These are phyloP conservation scores for Lupinus albus DNA, from an alignment of 306 rosid genomes.

Conservation along the genomic window DNA sequence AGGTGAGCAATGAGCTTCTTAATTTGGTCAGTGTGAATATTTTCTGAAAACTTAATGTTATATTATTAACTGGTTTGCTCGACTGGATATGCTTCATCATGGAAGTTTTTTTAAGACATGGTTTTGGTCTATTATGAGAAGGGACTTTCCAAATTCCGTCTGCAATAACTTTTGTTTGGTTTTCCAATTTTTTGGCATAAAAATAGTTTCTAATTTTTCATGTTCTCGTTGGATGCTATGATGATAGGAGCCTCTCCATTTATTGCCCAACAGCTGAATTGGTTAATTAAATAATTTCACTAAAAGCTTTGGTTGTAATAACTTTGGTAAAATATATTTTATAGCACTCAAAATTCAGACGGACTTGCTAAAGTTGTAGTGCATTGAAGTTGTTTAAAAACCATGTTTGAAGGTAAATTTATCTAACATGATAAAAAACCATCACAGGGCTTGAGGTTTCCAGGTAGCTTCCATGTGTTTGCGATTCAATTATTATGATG, in stretches of 20 bases:
- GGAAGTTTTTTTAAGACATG: neutral
- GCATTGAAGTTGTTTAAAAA: neutral
- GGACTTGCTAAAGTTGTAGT: neutral
- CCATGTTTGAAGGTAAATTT: neutral
- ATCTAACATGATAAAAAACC: neutral
- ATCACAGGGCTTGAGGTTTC: neutral
- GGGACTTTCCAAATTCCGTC: neutral
- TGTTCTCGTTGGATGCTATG: no score
- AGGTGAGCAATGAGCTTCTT: conserved; percentile 51
- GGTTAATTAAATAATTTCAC: neutral
- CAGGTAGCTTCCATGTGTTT: neutral
- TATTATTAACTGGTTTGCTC: no score
- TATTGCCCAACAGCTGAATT: neutral
- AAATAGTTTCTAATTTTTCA: no score
- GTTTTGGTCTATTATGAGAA: conserved; percentile 3
- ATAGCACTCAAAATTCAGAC: neutral
- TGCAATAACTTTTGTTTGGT: neutral
- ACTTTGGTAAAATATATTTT: neutral
- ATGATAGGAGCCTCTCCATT: neutral
- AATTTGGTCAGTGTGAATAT: neutral
- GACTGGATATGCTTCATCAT: neutral
- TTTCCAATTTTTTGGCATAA: neutral
- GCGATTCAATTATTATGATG: neutral
- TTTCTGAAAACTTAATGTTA: no score
- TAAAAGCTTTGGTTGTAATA: conserved; percentile 21